A percentile compares a stretch with the other conserved stretches of the same genome.
Conservation (phyloP, 2,329 filamentous ascomycete species). For the Verticillium longisporum region DNA sequence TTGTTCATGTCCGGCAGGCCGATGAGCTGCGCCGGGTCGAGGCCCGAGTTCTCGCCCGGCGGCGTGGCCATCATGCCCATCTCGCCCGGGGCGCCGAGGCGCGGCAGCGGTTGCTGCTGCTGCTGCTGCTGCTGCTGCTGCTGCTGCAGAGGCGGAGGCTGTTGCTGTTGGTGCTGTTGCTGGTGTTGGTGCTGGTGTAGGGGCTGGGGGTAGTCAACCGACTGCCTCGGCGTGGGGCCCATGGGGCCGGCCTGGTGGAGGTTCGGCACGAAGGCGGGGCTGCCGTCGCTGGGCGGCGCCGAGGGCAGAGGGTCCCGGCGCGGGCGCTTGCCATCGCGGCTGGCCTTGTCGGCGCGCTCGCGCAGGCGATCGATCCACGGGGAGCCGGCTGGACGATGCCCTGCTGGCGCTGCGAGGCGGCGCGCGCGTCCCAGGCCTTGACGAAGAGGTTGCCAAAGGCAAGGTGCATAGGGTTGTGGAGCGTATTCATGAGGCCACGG, state of each 20-base stretch:
- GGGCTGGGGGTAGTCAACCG: background rate
- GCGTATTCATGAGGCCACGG: slow-evolving; percentile 39
- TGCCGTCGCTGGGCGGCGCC: background rate
- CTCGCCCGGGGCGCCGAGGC: slow-evolving; percentile 5
- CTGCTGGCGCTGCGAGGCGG: slow-evolving; percentile 35
- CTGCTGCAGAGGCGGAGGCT: background rate
- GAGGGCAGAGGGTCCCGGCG: slow-evolving; percentile 2
- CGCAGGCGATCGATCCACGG: slow-evolving; percentile 39
- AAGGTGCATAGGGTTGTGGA: slow-evolving; percentile 49
- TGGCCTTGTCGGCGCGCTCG: slow-evolving; percentile 30
- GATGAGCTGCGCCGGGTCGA: slow-evolving; percentile 3
- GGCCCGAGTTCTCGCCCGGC: slow-evolving; percentile 14
- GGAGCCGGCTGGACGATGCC: slow-evolving; percentile 37
- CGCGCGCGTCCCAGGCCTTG: slow-evolving; percentile 56
- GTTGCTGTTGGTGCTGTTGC: too few species aligned
- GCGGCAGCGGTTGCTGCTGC: slow-evolving; percentile 13
- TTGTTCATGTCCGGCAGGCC: slow-evolving; percentile 16
- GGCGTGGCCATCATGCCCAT: slow-evolving; percentile 23
- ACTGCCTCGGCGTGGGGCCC: background rate
- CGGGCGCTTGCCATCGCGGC: slow-evolving; percentile 14
- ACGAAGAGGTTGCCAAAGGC: slow-evolving; percentile 52
- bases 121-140: slow-evolving; percentile 7
- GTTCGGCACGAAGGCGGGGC: background rate
- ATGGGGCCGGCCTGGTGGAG: background rate
- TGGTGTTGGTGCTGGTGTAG: background rate